Evolutionary conservation across 2,329 filamentous ascomycete species (phyloP), one percentile per base, ranked within the genome.

Genomic region (Exophiala xenobiotica): DNA sequence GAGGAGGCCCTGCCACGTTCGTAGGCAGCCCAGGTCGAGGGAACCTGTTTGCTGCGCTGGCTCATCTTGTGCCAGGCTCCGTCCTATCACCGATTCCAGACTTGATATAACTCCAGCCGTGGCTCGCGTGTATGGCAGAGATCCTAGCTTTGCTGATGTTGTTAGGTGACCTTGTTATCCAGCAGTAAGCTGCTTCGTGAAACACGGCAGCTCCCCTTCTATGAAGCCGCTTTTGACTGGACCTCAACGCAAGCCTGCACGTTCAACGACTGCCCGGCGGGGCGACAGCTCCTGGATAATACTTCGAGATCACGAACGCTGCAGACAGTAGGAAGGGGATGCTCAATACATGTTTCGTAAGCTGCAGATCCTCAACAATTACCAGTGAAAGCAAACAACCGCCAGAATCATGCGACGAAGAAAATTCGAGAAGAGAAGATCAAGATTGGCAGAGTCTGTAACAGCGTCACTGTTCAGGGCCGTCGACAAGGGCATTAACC

Each of bases 1-100:
- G 63, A 62, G 7, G 64, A 59, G 3, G 63, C 59, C 33, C 63
- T 59, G 19, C 65, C 65, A 60, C 56, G 52, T 47, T 65, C 63
- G 50, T 65, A 65, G 24, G 63, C 63, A 29, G 63, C 60, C 64
- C 64, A 67, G 29, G 24, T 63, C 6, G 56, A 52, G 27, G 64
- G 61, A 39, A 49, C 16, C 40, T 49, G 56, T 41, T 54, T 58
- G 12, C 29, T 54, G 23, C 55, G 49, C 38, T 57, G 49, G 41
- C 52, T 59, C 60, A 62, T 35, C 6, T 62, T 12, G 29, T 52
- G 31, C 18, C 31, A 12, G n/a, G 11, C 18, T 14, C 26, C 12
- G 6, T 27, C 26, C 18, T 35, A 8, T 31, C 27, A 31, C 11
- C n/a, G n/a, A n/a, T n/a, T n/a, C n/a, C n/a, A n/a, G n/a, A n/a